Conservation (phyloP, 2,329 filamentous ascomycete species). For the Leptodontidium sp. region DNA sequence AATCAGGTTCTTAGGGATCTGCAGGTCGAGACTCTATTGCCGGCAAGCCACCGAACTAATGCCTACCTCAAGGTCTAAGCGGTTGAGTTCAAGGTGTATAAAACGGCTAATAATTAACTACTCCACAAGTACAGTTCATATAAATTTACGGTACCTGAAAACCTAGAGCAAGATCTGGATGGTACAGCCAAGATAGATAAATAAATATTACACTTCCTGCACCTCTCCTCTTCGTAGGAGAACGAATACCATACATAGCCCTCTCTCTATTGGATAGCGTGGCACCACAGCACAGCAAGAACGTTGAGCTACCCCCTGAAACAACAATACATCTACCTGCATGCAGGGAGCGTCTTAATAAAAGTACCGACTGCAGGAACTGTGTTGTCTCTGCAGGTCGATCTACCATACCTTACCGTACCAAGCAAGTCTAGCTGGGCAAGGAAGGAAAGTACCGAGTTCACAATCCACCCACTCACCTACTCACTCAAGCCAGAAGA, state of each 20-base stretch:
- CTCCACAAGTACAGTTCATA: too few relatives aligned
- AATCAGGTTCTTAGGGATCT: not conserved
- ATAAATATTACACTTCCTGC: too few relatives aligned
- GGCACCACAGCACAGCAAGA: constrained; percentile 11
- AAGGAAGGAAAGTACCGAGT: not conserved
- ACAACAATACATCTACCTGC: not conserved
- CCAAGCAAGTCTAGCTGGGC: not conserved
- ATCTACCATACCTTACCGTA: not conserved
- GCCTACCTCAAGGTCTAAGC: not conserved
- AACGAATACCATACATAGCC: too few relatives aligned
- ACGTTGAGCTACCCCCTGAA: constrained; percentile 9
- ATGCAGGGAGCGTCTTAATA: not conserved
- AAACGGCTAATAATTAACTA: not conserved
- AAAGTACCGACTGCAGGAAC: constrained; percentile 19
- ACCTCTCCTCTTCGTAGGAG: too few relatives aligned
- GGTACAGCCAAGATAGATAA: too few relatives aligned
- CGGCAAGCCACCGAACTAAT: not conserved
- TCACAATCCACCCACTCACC: constrained; percentile 3
- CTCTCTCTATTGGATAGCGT: not conserved
- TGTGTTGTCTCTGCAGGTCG: constrained; percentile 7
- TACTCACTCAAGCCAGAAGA: not conserved
- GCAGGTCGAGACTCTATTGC: constrained; percentile 6
- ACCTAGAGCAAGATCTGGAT: too few relatives aligned
- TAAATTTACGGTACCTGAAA: not conserved
- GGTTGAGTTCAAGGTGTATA: not conserved